Evolutionary conservation across 1,284 basidiomycete genomes (phyloP).

Genomic region (Cutaneotrichosporon dermatis): DNA sequence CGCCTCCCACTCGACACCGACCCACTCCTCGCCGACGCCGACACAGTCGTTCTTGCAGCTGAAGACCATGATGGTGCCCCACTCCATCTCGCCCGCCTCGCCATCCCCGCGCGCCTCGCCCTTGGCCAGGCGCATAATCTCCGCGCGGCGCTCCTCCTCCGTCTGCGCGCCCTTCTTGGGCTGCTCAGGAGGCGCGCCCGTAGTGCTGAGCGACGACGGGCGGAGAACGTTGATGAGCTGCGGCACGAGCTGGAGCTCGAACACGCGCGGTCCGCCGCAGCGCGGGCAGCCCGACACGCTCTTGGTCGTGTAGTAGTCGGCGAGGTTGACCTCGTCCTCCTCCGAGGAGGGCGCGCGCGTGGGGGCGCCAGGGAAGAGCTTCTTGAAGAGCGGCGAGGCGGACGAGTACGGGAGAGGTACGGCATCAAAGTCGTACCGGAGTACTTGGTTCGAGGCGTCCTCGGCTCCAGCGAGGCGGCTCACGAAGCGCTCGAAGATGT

Average conservation of each 20-base stretch:
- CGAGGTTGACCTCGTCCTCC: slow-evolving; percentile 36
- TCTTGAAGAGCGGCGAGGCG: slow-evolving; percentile 38
- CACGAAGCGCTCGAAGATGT: slow-evolving; percentile 48
- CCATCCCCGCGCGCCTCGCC: slow-evolving; percentile 23
- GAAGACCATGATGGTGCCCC: slow-evolving; percentile 48
- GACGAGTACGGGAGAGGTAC: slow-evolving; percentile 47
- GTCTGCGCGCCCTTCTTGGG: slow-evolving; percentile 13
- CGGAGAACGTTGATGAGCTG: slow-evolving; percentile 43
- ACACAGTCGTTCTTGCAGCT: slow-evolving; percentile 47
- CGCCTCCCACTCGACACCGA: slow-evolving; percentile 39
- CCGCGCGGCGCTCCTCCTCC: slow-evolving; percentile 41
- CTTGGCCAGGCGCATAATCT: slow-evolving; percentile 33
- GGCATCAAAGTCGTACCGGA: slow-evolving; percentile 49
- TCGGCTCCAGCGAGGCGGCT: slow-evolving; percentile 40
- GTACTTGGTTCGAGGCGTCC: slow-evolving; percentile 42
- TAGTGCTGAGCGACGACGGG: slow-evolving; percentile 29
- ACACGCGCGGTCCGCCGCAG: slow-evolving; percentile 40
- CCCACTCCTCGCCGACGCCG: slow-evolving; percentile 48
- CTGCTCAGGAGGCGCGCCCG: neutral
- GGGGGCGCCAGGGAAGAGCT: slow-evolving; percentile 42
- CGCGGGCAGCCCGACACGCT: slow-evolving; percentile 36
- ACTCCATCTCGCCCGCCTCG: slow-evolving; percentile 45
- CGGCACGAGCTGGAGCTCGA: slow-evolving; percentile 49
- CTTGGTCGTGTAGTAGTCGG: slow-evolving; percentile 29
- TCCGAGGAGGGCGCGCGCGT: slow-evolving; percentile 25